These are phyloP conservation scores for Nicotiana obtusifolia DNA, from an alignment of 257 asterid species.

Conservation along the genomic window DNA sequence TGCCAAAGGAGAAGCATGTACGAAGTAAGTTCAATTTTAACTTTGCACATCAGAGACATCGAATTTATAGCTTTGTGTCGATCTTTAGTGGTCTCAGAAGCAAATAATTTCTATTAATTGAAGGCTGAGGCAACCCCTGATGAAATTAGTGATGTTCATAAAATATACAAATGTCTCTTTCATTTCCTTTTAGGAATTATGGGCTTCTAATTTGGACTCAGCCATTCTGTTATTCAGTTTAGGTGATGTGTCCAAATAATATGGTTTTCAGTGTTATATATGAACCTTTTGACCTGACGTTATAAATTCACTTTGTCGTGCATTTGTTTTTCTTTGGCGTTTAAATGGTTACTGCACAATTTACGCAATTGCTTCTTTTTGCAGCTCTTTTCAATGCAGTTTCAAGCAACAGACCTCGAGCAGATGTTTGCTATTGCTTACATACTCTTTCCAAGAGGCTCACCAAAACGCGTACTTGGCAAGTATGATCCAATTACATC, in stretches of 20 bases:
- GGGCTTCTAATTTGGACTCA: not conserved
- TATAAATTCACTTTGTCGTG: not conserved
- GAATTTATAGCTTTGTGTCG: not conserved
- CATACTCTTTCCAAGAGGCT: conserved; percentile 64
- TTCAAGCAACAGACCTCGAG: conserved; percentile 68
- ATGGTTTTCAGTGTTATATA: not conserved
- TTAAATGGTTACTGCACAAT: no score
- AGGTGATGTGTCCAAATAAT: not conserved
- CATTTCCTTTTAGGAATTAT: no score
- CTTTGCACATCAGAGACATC: not conserved
- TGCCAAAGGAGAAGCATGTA: conserved; percentile 82
- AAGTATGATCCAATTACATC: conserved; percentile 37
- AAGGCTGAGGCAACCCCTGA: no score
- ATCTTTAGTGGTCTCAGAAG: no score
- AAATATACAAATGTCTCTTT: not conserved
- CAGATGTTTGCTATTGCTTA: conserved; percentile 72
- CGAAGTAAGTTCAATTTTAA: conserved; percentile 40
- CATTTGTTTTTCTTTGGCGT: no score
- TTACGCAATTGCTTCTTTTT: conserved; percentile 7
- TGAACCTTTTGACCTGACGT: not conserved
- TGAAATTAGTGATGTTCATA: not conserved
- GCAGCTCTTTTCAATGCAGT: conserved; percentile 63
- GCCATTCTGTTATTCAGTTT: not conserved
- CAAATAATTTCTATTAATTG: no score
- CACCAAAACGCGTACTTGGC: conserved; percentile 66